Evolutionary conservation across 306 rosid genomes (phyloP), one percentile per base, ranked within the genome.

Genomic region (Lathyrus oleraceus): DNA sequence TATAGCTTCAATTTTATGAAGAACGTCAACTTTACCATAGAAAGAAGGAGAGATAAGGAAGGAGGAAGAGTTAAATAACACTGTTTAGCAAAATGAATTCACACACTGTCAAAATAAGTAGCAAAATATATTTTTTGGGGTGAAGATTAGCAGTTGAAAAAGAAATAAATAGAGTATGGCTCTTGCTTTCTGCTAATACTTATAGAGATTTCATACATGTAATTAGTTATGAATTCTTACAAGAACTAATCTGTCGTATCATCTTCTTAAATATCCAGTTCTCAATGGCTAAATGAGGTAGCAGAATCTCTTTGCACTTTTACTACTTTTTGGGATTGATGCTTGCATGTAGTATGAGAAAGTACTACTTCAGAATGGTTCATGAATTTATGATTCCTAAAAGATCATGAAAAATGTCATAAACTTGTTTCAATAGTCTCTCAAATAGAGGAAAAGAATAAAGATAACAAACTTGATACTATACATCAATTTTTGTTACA

Each of bases 401-500:
- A 1, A 35, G 7, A 35, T 7, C 1, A 35, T 35, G 39, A 35
- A 35, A 35, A 7, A 35, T 35, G 2, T 7, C 39, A 35, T 35
- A 35, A 35, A 8, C 39, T 35, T 35, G 39, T 35, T 32, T 32
- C 1, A 35, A 35, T 35, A 35, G 39, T 35, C 39, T 35, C 10
- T 35, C 10, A 35, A 35, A 35, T 27, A 13, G 4, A 47, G 47
- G 42, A 27, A 51, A 57, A 47, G 14, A 39, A 25, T 14, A 5
- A 68, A 65, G 67, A 23, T 15, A 8, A 30, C 30, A 42, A 43
- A 9, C 27, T 52, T 32, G 17, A 39, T 38, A 56, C 71, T 70
- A 62, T 57, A 76, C 78, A 81, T 44, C 64, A 27, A 30, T 16
- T 39, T 51, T 35, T 38, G 59, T 60, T 61, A 75, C 81, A 79